A percentile compares a stretch with the other conserved stretches of the same genome.
phyloP scores from a whole-genome alignment of 1,139 yeast species.

The Zygoascus hellenicus region DNA sequence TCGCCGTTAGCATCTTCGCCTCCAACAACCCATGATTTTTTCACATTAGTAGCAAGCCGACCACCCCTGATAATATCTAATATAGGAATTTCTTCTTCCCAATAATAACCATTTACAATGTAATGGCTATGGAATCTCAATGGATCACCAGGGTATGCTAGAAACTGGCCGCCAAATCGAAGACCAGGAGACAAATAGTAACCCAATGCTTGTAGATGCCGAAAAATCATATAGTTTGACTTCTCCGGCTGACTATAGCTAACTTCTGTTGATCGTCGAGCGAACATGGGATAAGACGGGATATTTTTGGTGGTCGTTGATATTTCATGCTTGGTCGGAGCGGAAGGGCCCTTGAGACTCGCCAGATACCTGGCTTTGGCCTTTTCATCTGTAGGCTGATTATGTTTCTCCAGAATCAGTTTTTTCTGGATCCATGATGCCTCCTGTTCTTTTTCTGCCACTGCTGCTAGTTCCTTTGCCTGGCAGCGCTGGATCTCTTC shows the following conservation, averaged over 20 bases:
- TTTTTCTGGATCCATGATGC: slow-evolving; percentile 22
- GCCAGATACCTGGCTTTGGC: slow-evolving; percentile 3
- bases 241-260: slow-evolving; percentile 6
- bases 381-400: slow-evolving; percentile 11
- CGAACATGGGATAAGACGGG: slow-evolving; percentile 15
- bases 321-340: slow-evolving; percentile 15
- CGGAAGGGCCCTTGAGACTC: slow-evolving; percentile 7
- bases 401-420: slow-evolving; percentile 22
- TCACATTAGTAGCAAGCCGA: slow-evolving; percentile 85
- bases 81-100: slow-evolving; percentile 48
- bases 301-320: slow-evolving; percentile 14
- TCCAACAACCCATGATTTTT: slow-evolving; percentile 73
- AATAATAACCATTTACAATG: slow-evolving; percentile 53
- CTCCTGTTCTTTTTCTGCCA: slow-evolving; percentile 21
- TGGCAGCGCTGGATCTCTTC: slow-evolving; percentile 15
- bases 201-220: slow-evolving; percentile 42
- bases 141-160: slow-evolving; percentile 95
- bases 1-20: slow-evolving; percentile 22
- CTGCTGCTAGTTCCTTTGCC: slow-evolving; percentile 15
- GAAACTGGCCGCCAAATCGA: slow-evolving; percentile 82
- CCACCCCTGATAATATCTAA: slow-evolving; percentile 68
- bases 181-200: slow-evolving; percentile 75
- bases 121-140: slow-evolving; percentile 83
- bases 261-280: slow-evolving; percentile 6
- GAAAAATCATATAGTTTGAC: slow-evolving; percentile 34